Conservation (phyloP, 2,329 filamentous ascomycete genomes). For the Ophiocordyceps camponoti-saundersi region DNA sequence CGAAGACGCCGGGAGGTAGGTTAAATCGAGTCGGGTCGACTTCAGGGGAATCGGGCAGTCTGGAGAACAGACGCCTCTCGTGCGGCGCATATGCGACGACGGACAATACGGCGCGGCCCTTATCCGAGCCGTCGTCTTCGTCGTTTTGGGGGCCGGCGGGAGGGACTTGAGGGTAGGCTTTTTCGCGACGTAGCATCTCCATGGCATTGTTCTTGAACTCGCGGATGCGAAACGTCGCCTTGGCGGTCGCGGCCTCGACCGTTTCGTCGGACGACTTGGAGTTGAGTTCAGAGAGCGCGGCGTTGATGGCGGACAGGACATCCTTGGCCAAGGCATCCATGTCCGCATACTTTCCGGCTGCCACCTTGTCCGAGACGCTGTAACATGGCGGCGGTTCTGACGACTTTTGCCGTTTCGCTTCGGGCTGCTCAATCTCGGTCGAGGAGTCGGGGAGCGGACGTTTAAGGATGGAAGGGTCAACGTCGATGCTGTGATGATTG, state of each 20-base stretch:
- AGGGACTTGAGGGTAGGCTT: conserved; percentile 27
- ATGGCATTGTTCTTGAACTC: conserved; percentile 47
- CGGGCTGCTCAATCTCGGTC: conserved; percentile 34
- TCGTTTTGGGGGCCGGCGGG: conserved; percentile 19
- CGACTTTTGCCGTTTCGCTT: conserved; percentile 43
- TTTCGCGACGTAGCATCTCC: conserved; percentile 44
- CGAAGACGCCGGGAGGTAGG: conserved; percentile 57
- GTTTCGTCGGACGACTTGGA: conserved; percentile 11
- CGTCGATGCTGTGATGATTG: conserved; percentile 30
- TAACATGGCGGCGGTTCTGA: conserved; percentile 20
- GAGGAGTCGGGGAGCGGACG: conserved; percentile 28
- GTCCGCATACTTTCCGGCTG: conserved; percentile 33
- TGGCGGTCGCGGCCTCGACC: conserved; percentile 13
- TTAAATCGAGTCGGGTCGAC: conserved; percentile 22
- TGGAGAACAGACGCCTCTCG: conserved; percentile 71
- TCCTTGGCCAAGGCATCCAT: conserved; percentile 50
- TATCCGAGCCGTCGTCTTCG: conserved; percentile 21
- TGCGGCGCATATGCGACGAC: conserved; percentile 60
- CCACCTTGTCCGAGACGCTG: conserved; percentile 37
- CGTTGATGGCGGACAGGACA: conserved; percentile 28
- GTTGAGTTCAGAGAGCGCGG: conserved; percentile 30
- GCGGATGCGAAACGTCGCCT: conserved; percentile 25
- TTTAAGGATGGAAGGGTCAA: conserved; percentile 35
- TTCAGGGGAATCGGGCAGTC: conserved; percentile 34
- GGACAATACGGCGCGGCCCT: conserved; percentile 49